These are phyloP conservation scores for Kwoniella dendrophila DNA, from an alignment of 768 basidiomycete genomes.

Conservation along the genomic window DNA sequence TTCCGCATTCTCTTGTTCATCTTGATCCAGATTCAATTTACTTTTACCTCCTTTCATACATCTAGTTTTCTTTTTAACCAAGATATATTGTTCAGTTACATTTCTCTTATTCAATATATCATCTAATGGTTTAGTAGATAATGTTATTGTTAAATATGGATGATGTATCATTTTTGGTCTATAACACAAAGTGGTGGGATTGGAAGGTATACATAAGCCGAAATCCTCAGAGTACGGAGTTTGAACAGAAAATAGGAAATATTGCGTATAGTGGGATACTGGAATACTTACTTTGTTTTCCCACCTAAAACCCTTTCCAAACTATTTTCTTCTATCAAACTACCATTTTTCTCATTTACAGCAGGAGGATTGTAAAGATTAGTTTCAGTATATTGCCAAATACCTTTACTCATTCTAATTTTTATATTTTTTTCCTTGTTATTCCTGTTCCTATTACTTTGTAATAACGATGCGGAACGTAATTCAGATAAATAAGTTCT, in stretches of 20 bases:
- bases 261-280: too few relatives aligned
- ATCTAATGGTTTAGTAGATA: conserved; percentile 40
- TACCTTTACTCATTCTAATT: conserved; percentile 24
- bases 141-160: conserved; percentile 45
- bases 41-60: conserved; percentile 50
- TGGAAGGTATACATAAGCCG: too few relatives aligned
- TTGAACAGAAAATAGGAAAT: too few relatives aligned
- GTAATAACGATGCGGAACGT: not conserved
- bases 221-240: too few relatives aligned
- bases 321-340: conserved; percentile 11
- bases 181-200: too few relatives aligned
- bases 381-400: conserved; percentile 50
- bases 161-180: conserved; percentile 51
- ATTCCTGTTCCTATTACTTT: conserved; percentile 14
- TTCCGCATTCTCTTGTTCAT: conserved; percentile 3
- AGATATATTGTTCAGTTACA: conserved; percentile 36
- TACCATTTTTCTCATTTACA: conserved; percentile 7
- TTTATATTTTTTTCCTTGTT: conserved; percentile 18
- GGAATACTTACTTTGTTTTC: conserved; percentile 36
- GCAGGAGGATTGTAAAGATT: conserved; percentile 24
- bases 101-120: conserved; percentile 25
- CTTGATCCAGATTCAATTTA: conserved; percentile 59
- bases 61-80: conserved; percentile 16
- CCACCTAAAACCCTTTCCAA: conserved; percentile 34
- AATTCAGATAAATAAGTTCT: conserved; percentile 62